Base-by-base conservation (phyloP, 2,329 filamentous ascomycete species). In the Colletotrichum lupini region DNA sequence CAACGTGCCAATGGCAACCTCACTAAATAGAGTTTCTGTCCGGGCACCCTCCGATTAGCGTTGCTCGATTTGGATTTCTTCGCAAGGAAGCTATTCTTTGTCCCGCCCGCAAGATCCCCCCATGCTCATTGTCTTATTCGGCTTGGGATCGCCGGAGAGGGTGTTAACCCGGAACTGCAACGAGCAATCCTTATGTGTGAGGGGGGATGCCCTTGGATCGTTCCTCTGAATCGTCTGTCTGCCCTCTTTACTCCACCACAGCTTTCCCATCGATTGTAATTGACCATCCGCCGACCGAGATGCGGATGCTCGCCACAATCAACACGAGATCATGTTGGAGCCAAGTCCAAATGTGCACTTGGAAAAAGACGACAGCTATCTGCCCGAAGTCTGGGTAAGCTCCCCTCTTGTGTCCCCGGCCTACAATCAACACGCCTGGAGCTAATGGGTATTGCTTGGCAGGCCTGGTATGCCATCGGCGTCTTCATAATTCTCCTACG, bases 371-470 rank as follows among this genome's bases (percentile, higher is more conserved):
- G 62, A 68, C 52, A 65, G 61, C 8, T 77, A 77, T 32, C 22
- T 77, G 4, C 69, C 75, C 8, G 76, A 77, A 62, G 72, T 76
- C 55, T 72, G 75, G 68, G 76, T 76, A 49, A 30, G 72, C 2
- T 11, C 30, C 5, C n/a, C 16, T 3, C 16, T 9, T 5, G 8
- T 22, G 24, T 22, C 2, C 1, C 14, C 16, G 8, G 22, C 28
- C 16, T n/a, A 2, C 9, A 14, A 14, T 46, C 35, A 11, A 37
- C 16, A 37, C 9, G 8, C 5, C n/a, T 5, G 12, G 16, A 49
- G 26, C 65, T 67, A 32, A 72, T 52, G 2, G 5, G 14, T 7
- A 22, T 1, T 26, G 12, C 24, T 49, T 7, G 14, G 2, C n/a
- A 77, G 76, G 56, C 67, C 2, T 73, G 74, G 68, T 77, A 76